Evolutionary conservation across 1,139 yeast genomes (phyloP), one percentile per base, ranked within the genome.

Genomic region (Yamadazyma pseudoaaseri): DNA sequence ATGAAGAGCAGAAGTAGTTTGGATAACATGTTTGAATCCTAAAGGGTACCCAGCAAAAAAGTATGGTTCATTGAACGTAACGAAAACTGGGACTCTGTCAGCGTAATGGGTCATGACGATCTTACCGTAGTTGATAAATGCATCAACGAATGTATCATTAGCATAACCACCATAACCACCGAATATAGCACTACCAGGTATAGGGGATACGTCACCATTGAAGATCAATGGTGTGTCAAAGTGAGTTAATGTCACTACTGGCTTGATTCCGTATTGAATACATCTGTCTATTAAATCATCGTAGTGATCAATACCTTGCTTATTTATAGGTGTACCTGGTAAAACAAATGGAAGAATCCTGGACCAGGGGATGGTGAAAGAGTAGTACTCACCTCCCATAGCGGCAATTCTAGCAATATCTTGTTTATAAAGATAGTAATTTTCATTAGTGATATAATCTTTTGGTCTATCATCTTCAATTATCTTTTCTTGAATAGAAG

Each of bases 311-410:
- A 62, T 40, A 6, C 60, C 69, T 14, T 43, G 45, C 28, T 54
- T 31, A 39, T 61, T 62, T 16, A 62, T 54, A 11, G 56, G 56
- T 3, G 57, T 40, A 3, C 62, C 66, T 10, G 53, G 52, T 17
- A 49, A 39, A 3, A 52, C 58, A 35, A 51, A 51, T 7, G 64
- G 65, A 27, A 58, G 45, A 10, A 62, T 56, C 36, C 69, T 51
- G 7, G 63, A 40, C 68, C 67, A 62, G 3, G 67, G 60, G 26
- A 62, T 52, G 9, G 62, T 45, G 44, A 62, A 49, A 3, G 65
- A 58, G 38, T 62, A 62, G 28, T 47, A 33, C 26, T 58, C 58
- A 12, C 55, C 58, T 2, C 67, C 67, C 27, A 60, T 47, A 9
- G 60, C 60, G 10, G 55, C 60, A 38, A 62, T 28, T 23, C 66